Evolutionary conservation across 768 basidiomycete species (phyloP).

Genomic region (Panellus pusillus): DNA sequence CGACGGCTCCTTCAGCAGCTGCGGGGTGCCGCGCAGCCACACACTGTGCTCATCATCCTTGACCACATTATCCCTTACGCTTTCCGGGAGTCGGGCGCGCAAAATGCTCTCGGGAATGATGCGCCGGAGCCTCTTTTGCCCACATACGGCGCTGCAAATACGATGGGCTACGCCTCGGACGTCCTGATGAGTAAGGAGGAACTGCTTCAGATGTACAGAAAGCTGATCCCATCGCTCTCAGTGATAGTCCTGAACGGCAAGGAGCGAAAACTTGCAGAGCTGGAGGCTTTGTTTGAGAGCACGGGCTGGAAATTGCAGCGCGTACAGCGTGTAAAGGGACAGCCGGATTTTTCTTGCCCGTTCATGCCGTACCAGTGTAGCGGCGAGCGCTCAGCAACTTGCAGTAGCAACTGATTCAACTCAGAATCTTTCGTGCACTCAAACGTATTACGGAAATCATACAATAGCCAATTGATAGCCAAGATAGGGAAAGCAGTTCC

Average conservation of each 20-base stretch:
- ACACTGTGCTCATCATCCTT: conserved; percentile 29
- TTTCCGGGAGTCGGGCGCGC: not conserved
- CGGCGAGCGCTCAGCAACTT: too few relatives aligned
- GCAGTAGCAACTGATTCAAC: too few relatives aligned
- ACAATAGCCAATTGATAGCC: too few relatives aligned
- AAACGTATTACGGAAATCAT: too few relatives aligned
- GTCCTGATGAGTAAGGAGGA: not conserved
- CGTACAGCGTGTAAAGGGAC: conserved; percentile 2
- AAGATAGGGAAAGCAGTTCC: too few relatives aligned
- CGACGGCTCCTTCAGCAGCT: conserved; percentile 26
- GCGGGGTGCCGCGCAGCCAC: conserved; percentile 23
- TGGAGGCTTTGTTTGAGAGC: conserved; percentile 8
- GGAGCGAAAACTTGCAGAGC: conserved; percentile 22
- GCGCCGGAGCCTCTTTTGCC: conserved; percentile 9
- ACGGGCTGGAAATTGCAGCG: conserved; percentile 21
- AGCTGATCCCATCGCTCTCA: not conserved
- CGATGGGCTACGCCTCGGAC: conserved; percentile 5
- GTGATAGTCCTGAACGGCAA: conserved; percentile 23
- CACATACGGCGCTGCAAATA: conserved; percentile 11
- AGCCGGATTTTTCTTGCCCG: conserved; percentile 1
- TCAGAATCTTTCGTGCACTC: too few relatives aligned
- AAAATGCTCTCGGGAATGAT: conserved; percentile 1
- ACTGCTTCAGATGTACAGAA: too few relatives aligned
- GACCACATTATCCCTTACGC: conserved; percentile 25
- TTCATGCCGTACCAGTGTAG: conserved; percentile 5